Base-by-base conservation (phyloP, 257 asterid genomes). In the Ligustrum vulgare region DNA sequence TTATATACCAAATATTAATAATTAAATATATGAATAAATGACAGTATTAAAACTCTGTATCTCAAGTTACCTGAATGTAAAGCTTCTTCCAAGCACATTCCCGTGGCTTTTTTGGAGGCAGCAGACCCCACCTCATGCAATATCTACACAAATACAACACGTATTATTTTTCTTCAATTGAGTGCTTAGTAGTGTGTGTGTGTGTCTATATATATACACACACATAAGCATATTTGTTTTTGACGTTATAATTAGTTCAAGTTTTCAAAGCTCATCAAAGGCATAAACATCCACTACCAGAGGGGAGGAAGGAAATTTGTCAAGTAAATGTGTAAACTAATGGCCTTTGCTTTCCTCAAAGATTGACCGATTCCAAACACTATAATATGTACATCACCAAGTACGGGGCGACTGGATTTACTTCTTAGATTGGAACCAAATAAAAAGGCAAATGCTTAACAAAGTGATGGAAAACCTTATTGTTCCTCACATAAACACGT, bases 41-140 rank as follows among this genome's bases (percentile, higher is more conserved):
- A 70, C 12, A 16, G 23, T 12, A 43, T 32, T 41, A 25, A 47
- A 63, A 67, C 18, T 16, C 58, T 28, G 5, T 67, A 54, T 22
- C 60, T 16, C 51, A 65, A 13, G 9, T 22, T 60, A 84, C 91
- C 87, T 84, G 84, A 69, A 87, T 74, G 80, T 87, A 87, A 72
- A 84, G 88, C 71, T 80, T 92, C 87, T 94, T 94, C 98, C 98
- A 94, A 75, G 98, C 95, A 82, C 89, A 87, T 78, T 89, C 97
- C 47, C 98, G 86, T n/a, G 86, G 87, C 82, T 80, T 94, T 74
- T 88, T 87, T 28, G 90, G 89, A 25, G 90, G 91, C 87, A 89
- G 80, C 32, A 92, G 82, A 75, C 98, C 97, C 98, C 98, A 94
- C 72, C 98, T 84, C 91, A 94, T 83, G 76, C 89, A 83, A 76